These are phyloP conservation scores for Colletotrichum salicis DNA, from an alignment of 2,329 filamentous ascomycete genomes.

Conservation along the genomic window DNA sequence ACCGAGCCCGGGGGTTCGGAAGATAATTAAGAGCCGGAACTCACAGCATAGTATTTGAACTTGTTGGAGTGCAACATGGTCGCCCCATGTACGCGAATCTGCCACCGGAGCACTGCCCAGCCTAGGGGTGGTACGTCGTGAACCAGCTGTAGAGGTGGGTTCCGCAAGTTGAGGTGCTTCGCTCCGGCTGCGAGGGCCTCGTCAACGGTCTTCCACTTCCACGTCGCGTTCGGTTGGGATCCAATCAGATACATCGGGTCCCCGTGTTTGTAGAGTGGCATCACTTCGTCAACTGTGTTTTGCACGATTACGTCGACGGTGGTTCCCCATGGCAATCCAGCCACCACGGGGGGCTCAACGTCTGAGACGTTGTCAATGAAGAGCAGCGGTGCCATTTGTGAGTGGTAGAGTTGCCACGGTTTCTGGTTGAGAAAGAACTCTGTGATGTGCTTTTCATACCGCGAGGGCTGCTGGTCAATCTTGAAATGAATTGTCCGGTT, in stretches of 20 bases:
- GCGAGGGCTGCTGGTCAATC: constrained; percentile 6
- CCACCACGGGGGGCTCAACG: constrained; percentile 1
- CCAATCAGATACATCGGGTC: constrained; percentile 69
- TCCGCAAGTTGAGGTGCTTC: not conserved
- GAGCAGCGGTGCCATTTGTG: constrained; percentile 46
- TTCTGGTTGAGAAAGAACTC: constrained; percentile 22
- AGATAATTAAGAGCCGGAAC: not conserved
- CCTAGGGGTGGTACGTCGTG: constrained; percentile 22
- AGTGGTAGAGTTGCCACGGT: constrained; percentile 21
- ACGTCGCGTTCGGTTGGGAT: constrained; percentile 55
- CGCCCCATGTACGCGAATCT: constrained; percentile 6
- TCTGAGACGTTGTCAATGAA: constrained; percentile 57
- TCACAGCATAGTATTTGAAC: constrained; percentile 29
- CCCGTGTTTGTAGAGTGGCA: constrained; percentile 68
- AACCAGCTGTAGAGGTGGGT: constrained; percentile 3
- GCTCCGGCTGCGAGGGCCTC: constrained; percentile 53
- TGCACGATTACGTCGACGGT: constrained; percentile 43
- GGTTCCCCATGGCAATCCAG: constrained; percentile 44
- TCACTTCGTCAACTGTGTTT: constrained; percentile 13
- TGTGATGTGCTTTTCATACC: constrained; percentile 10
- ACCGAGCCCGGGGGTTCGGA: not conserved
- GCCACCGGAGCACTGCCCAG: constrained; percentile 24
- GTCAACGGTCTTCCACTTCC: constrained; percentile 62
- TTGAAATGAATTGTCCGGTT: constrained; percentile 12
- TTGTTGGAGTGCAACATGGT: constrained; percentile 27